Conservation (phyloP, 1,284 basidiomycete species). For the Papiliotrema terrestris region DNA sequence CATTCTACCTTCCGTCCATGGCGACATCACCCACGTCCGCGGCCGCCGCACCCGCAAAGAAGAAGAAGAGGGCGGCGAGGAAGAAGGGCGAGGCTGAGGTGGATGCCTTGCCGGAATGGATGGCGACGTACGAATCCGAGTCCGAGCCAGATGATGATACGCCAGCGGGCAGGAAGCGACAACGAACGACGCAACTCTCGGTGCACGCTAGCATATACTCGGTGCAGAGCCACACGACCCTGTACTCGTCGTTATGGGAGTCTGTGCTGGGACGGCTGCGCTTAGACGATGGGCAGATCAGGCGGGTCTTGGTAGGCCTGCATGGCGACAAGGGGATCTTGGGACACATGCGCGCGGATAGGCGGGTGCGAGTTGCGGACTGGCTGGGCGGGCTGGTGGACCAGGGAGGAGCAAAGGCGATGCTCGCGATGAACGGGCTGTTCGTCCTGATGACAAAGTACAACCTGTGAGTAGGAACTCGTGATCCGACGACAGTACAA, state of each 20-base stretch:
- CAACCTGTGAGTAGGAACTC: slow-evolving; percentile 66
- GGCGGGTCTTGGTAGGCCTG: slow-evolving; percentile 37
- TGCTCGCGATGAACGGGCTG: slow-evolving; percentile 86
- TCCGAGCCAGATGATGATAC: slow-evolving; percentile 52
- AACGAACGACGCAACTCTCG: slow-evolving; percentile 36
- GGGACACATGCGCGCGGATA: slow-evolving; percentile 37
- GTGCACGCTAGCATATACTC: slow-evolving; percentile 36
- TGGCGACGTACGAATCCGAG: slow-evolving; percentile 45
- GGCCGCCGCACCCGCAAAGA: slow-evolving; percentile 4
- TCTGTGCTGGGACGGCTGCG: slow-evolving; percentile 20
- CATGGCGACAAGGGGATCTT: slow-evolving; percentile 46
- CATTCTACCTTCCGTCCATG: slow-evolving; percentile 80
- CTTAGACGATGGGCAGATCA: slow-evolving; percentile 32
- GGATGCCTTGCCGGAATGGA: slow-evolving; percentile 47
- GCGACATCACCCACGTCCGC: slow-evolving; percentile 53
- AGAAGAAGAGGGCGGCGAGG: slow-evolving; percentile 11
- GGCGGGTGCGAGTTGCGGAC: slow-evolving; percentile 79
- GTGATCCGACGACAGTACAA: neutral
- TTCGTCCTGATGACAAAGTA: slow-evolving; percentile 90
- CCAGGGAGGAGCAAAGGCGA: slow-evolving; percentile 76
- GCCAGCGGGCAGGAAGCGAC: slow-evolving; percentile 22
- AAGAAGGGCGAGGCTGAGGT: slow-evolving; percentile 17
- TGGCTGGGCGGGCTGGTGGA: slow-evolving; percentile 89
- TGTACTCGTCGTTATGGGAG: slow-evolving; percentile 41
- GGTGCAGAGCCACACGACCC: slow-evolving; percentile 24